Conservation (phyloP, 169 alveolate genomes). For the Cryptosporidium viatorum region DNA sequence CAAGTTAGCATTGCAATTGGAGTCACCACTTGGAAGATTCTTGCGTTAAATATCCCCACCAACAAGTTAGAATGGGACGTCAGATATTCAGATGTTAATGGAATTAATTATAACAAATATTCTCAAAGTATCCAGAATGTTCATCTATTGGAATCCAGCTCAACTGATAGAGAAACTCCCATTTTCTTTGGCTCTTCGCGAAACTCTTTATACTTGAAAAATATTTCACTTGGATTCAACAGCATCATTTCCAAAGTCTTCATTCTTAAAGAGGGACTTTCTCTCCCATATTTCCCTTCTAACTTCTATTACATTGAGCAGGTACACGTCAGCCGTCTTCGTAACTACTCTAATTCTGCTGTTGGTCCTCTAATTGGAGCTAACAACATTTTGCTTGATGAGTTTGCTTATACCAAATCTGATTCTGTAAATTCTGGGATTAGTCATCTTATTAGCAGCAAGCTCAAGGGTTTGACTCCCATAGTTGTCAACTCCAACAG, state of each 20-base stretch:
- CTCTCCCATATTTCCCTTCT: conserved; percentile 58
- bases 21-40: conserved; percentile 52
- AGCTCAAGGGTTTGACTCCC: conserved; percentile 26
- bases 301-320: conserved; percentile 40
- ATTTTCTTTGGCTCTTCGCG: conserved; percentile 63
- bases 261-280: conserved; percentile 4
- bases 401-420: neutral
- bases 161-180: neutral
- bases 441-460: conserved; percentile 1
- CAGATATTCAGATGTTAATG: conserved; percentile 44
- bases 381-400: conserved; percentile 16
- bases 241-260: conserved; percentile 50
- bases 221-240: conserved; percentile 10
- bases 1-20: conserved; percentile 42
- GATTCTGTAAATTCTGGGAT: neutral
- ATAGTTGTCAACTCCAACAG: neutral
- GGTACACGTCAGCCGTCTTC: conserved; percentile 16
- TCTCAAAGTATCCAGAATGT: neutral
- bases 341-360: conserved; percentile 45
- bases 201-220: conserved; percentile 32
- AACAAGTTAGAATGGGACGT: conserved; percentile 49
- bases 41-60: conserved; percentile 19
- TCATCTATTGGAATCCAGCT: conserved; percentile 1
- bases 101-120: conserved; percentile 9
- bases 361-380: conserved; percentile 63